A percentile compares a stretch with the other conserved stretches of the same genome.
phyloP scores from a whole-genome alignment of 2,329 filamentous ascomycete genomes.

The Talaromyces verruculosus region DNA sequence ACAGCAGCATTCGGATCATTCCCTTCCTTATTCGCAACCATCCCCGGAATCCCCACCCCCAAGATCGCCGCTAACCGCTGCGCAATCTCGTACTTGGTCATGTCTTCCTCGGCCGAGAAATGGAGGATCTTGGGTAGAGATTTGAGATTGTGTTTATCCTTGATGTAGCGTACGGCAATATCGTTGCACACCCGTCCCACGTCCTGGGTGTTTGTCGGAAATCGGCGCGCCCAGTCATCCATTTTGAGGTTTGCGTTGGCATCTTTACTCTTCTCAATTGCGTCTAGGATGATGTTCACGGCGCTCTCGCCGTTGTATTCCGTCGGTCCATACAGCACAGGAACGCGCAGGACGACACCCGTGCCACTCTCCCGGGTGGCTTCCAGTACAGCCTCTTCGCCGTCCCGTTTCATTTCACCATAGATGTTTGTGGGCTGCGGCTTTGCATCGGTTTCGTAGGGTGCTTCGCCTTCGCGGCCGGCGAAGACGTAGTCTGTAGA shows the following conservation, averaged over 20 bases:
- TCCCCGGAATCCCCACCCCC: constrained; percentile 66
- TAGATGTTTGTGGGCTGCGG: constrained; percentile 77
- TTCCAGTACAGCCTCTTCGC: constrained; percentile 68
- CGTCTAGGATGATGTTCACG: constrained; percentile 76
- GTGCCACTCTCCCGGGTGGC: constrained; percentile 55
- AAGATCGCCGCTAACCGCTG: constrained; percentile 75
- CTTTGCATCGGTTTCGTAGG: constrained; percentile 66
- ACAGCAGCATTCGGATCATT: constrained; percentile 70
- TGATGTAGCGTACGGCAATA: constrained; percentile 67
- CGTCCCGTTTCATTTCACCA: constrained; percentile 70
- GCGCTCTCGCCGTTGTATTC: constrained; percentile 73
- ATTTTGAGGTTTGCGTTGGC: constrained; percentile 64
- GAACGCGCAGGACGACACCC: constrained; percentile 73
- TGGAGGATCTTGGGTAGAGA: constrained; percentile 71
- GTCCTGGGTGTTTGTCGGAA: constrained; percentile 87
- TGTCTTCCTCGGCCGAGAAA: constrained; percentile 80
- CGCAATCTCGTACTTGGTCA: constrained; percentile 90
- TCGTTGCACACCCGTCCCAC: constrained; percentile 77
- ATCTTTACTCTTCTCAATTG: constrained; percentile 67
- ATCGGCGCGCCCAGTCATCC: constrained; percentile 82
- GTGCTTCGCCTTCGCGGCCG: constrained; percentile 76
- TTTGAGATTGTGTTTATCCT: constrained; percentile 48
- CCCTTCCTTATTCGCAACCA: constrained; percentile 66
- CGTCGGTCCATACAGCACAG: constrained; percentile 78
- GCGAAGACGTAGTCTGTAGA: constrained; percentile 78